Evolutionary conservation across 176 grass and related monocot genomes (phyloP).

Genomic region (Avena eriantha): DNA sequence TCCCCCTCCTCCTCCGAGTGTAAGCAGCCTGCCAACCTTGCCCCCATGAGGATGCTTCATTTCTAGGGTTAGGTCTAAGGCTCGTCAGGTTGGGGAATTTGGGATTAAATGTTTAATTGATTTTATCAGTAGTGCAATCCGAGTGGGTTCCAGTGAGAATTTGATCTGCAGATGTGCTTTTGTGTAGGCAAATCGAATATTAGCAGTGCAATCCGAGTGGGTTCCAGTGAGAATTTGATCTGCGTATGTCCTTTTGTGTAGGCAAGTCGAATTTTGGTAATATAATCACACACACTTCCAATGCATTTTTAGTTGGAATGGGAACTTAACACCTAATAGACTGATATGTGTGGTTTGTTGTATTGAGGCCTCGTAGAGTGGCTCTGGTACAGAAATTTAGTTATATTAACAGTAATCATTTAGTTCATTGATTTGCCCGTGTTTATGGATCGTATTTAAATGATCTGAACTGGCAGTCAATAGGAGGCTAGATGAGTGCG

Average conservation of each 20-base stretch:
- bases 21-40: slow-evolving; percentile 37
- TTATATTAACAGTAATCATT: neutral
- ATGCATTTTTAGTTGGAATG: neutral
- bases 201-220: too few relatives aligned
- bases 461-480: slow-evolving; percentile 67
- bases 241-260: too few relatives aligned
- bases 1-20: slow-evolving; percentile 56
- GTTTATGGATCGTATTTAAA: slow-evolving; percentile 19
- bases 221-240: too few relatives aligned
- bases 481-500: slow-evolving; percentile 97
- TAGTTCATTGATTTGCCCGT: neutral
- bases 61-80: slow-evolving; percentile 53
- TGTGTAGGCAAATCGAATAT: neutral
- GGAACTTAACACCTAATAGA: neutral
- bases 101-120: slow-evolving; percentile 6
- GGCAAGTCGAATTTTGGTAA: neutral
- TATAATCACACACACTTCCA: slow-evolving; percentile 5
- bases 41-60: slow-evolving; percentile 7
- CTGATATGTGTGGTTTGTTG: neutral
- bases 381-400: neutral
- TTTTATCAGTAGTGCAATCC: neutral
- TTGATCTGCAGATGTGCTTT: slow-evolving; percentile 6
- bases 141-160: slow-evolving; percentile 26
- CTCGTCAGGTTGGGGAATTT: slow-evolving; percentile 26
- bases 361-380: neutral